A percentile compares a stretch with the other conserved stretches of the same genome.
Conservation (phyloP, 78 protist species). For the Polysphondylium violaceum region DNA sequence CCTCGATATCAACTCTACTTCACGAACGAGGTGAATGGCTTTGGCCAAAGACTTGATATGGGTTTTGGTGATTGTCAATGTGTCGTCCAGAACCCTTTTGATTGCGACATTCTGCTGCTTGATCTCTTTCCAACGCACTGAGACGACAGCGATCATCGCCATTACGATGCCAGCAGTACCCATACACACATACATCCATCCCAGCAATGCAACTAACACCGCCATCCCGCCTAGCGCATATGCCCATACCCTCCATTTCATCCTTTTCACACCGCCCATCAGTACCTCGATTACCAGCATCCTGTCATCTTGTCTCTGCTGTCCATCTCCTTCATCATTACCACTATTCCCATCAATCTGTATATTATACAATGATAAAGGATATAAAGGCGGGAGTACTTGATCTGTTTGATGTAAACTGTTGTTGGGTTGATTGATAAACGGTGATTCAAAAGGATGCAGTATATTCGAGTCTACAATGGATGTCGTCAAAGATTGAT, state of each 20-base stretch:
- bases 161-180: no score
- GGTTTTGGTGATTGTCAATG: no score
- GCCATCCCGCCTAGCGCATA: no score
- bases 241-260: background rate
- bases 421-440: constrained; percentile 7
- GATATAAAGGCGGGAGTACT: constrained; percentile 22
- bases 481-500: background rate
- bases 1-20: constrained; percentile 58
- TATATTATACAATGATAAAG: constrained; percentile 19
- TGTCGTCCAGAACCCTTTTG: no score
- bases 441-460: constrained; percentile 43
- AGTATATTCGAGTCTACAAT: constrained; percentile 28
- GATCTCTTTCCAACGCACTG: no score
- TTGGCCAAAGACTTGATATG: background rate
- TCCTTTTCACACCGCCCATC: background rate
- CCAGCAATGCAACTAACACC: no score
- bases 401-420: background rate
- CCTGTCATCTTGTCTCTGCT: background rate
- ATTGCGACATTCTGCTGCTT: no score
- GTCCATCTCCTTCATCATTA: no score
- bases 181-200: no score
- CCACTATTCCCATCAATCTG: no score
- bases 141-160: no score
- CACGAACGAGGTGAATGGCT: constrained; percentile 30
- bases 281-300: background rate